phyloP scores from a whole-genome alignment of 306 rosid genomes.

The Dryas alaskensis region DNA sequence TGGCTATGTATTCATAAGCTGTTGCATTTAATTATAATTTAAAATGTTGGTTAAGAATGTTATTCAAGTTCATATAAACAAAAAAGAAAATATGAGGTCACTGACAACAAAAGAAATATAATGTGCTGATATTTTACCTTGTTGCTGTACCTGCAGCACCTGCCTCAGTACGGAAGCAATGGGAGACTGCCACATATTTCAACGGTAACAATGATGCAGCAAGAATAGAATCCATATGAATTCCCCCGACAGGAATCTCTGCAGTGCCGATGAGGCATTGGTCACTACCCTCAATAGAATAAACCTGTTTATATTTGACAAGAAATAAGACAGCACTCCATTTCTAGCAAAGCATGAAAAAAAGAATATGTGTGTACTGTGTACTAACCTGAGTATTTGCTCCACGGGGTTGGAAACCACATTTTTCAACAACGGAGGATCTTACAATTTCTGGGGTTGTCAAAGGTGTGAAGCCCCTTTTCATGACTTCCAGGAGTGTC shows the following conservation, averaged over 20 bases:
- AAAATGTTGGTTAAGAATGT: not conserved
- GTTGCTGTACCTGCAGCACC: conserved; percentile 97
- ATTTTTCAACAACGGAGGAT: conserved; percentile 88
- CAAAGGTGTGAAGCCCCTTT: conserved; percentile 78
- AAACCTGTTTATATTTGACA: conserved; percentile 54
- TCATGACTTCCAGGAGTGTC: conserved; percentile 87
- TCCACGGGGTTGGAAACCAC: conserved; percentile 97
- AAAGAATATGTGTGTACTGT: conserved; percentile 11
- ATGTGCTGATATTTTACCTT: conserved; percentile 40
- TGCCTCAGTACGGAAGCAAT: conserved; percentile 96
- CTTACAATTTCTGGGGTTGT: conserved; percentile 95
- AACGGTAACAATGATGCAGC: conserved; percentile 69
- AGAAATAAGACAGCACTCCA: conserved; percentile 16
- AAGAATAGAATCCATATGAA: conserved; percentile 95
- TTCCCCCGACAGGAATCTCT: conserved; percentile 97
- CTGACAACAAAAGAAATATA: conserved; percentile 3
- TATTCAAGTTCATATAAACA: not conserved
- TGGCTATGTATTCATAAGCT: not conserved
- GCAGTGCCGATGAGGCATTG: conserved; percentile 99
- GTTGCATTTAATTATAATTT: not conserved
- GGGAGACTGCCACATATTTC: conserved; percentile 88
- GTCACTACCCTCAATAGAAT: conserved; percentile 80
- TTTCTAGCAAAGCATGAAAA: not conserved
- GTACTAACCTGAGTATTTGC: conserved; percentile 80
- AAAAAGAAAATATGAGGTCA: conserved; percentile 1